Base-by-base conservation (phyloP, 2,329 filamentous ascomycete genomes). In the Aspergillus novoparasiticus region DNA sequence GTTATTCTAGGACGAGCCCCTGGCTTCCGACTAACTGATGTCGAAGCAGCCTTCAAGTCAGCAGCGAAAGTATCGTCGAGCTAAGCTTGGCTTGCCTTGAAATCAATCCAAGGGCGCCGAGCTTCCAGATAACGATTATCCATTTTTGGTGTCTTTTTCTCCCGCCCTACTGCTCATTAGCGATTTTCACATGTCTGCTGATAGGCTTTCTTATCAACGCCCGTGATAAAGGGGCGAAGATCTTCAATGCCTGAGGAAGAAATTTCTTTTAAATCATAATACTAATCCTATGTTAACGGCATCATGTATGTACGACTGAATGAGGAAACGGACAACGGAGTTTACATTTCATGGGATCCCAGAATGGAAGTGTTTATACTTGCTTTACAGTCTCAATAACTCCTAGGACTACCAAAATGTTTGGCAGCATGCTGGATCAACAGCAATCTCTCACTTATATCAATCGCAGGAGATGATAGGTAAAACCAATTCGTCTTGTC, bases 1-100 rank as follows among this genome's bases (percentile, higher is more conserved):
- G 61, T 65, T 6, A 65, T 67, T 3, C 57, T 67, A 6, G 63
- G 65, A 8, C 45, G 65, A 26, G 62, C 65, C 1, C 65, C 65
- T 4, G 65, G 65, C 3, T 67, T 67, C n/a, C 59, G 65, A 19
- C 34, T 60, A 3, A 26, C 9, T 3, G 63, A 67, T 26, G 63
- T 67, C 11, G 63, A 64, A 30, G 19, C 19, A 1, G 63, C 63
- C 3, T 62, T 67, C 45, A 45, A 39, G 21, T 46, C 11, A 19
- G 57, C 51, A 50, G 30, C 45, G 1, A 61, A 28, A 19, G 36
- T 61, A 3, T 58, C 53, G n/a, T 43, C 54, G 1, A 21, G 32
- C 5, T 61, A 36, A 9, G 8, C 28, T 34, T 1, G 2, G 26
- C 23, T 19, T 16, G 32, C 2, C 12, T 51, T 12, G 16, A 10